A percentile compares a stretch with the other conserved stretches of the same genome.
phyloP scores from a whole-genome alignment of 495 filamentous ascomycete species.

The Penicillium verhagenii region DNA sequence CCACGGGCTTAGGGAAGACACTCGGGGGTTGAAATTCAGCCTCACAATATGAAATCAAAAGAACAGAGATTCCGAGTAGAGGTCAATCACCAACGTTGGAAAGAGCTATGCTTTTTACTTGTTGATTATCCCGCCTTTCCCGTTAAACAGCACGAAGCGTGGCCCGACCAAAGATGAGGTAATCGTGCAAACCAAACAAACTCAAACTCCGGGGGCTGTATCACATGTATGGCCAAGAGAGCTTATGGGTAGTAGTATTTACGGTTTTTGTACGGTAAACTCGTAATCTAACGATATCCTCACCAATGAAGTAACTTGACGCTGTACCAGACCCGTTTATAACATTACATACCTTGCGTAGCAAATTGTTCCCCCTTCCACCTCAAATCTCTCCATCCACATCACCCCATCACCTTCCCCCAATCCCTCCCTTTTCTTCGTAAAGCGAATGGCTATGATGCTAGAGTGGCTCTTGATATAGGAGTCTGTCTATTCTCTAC shows the following conservation, averaged over 20 bases:
- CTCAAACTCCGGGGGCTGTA: slow-evolving; percentile 12
- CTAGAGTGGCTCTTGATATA: slow-evolving; percentile 42
- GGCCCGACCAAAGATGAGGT: slow-evolving; percentile 12
- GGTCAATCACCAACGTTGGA: neutral
- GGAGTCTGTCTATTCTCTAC: slow-evolving; percentile 33
- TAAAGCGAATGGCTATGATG: slow-evolving; percentile 49
- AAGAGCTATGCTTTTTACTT: slow-evolving; percentile 5
- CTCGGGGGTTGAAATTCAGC: slow-evolving; percentile 1
- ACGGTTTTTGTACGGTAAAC: neutral
- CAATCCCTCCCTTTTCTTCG: slow-evolving; percentile 29
- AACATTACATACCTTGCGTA: slow-evolving; percentile 7
- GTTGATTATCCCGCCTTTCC: slow-evolving; percentile 15
- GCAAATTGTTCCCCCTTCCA: slow-evolving; percentile 14
- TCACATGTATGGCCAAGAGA: slow-evolving; percentile 12
- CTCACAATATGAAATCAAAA: neutral
- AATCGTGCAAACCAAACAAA: slow-evolving; percentile 20
- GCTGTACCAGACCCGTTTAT: neutral
- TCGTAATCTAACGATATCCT: slow-evolving; percentile 3
- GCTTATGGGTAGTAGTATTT: neutral
- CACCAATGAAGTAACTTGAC: neutral
- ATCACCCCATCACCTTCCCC: slow-evolving; percentile 20
- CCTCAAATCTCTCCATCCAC: slow-evolving; percentile 16
- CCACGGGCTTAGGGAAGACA: slow-evolving; percentile 12
- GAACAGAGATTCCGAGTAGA: slow-evolving; percentile 5
- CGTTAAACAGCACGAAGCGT: slow-evolving; percentile 3